These are phyloP conservation scores for Jatropha curcas DNA, from an alignment of 345 rosid genomes.

Conservation along the genomic window DNA sequence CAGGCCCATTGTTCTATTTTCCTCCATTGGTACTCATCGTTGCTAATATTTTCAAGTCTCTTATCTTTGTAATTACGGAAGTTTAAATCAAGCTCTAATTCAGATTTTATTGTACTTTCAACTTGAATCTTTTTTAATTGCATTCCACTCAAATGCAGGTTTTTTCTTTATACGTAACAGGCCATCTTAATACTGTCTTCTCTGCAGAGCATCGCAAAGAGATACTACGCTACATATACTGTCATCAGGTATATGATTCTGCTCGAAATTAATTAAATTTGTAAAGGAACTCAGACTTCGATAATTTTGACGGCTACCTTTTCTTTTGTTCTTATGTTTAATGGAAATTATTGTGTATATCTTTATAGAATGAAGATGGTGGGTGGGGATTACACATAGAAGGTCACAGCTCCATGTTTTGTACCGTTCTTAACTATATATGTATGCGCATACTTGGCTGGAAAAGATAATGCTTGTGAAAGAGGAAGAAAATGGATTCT, in stretches of 20 bases:
- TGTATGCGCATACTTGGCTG: slow-evolving; percentile 20
- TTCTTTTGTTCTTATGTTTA: neutral
- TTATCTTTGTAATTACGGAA: neutral
- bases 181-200: slow-evolving; percentile 15
- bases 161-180: slow-evolving; percentile 17
- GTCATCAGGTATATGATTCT: slow-evolving; percentile 18
- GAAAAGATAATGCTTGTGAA: slow-evolving; percentile 20
- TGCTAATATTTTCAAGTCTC: neutral
- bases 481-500: slow-evolving; percentile 17
- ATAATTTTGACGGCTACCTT: neutral
- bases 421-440: slow-evolving; percentile 5
- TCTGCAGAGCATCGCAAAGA: slow-evolving; percentile 10
- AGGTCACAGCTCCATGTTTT: neutral
- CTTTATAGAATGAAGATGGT: neutral
- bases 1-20: slow-evolving; percentile 20
- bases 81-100: no score
- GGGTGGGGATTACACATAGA: slow-evolving; percentile 11
- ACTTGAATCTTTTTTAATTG: no score
- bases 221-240: slow-evolving; percentile 22
- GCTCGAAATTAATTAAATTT: neutral
- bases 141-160: neutral
- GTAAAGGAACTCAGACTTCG: neutral
- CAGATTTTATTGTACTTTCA: neutral
- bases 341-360: neutral
- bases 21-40: slow-evolving; percentile 18